Evolutionary conservation across 306 rosid species (phyloP).

Genomic region (Castanea sativa): DNA sequence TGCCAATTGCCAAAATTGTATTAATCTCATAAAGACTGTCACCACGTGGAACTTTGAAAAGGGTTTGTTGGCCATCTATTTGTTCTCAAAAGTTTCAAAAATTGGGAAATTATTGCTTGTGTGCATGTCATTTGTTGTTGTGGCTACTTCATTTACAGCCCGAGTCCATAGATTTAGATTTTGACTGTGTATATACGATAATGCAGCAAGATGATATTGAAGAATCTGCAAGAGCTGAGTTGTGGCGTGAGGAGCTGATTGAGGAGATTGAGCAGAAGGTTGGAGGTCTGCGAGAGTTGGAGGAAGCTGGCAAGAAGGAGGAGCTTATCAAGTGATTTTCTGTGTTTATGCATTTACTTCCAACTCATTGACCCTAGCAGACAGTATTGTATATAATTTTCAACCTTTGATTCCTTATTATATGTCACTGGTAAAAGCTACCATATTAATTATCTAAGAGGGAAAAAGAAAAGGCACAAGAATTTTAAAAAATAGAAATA

Average conservation of each 20-base stretch:
- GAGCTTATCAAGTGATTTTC: conserved; percentile 29
- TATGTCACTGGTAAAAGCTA: background rate
- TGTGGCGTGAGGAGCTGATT: conserved; percentile 80
- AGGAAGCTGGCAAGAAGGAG: conserved; percentile 69
- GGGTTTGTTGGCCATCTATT: background rate
- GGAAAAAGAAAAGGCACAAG: background rate
- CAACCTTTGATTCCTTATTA: background rate
- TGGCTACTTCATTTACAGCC: too few species aligned
- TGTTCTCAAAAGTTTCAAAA: background rate
- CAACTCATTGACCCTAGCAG: background rate
- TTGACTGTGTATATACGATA: background rate
- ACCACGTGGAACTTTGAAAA: background rate
- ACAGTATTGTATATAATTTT: background rate
- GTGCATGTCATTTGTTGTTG: background rate
- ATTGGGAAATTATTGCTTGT: background rate
- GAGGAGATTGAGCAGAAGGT: conserved; percentile 89
- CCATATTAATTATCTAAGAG: background rate
- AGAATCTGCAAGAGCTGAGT: conserved; percentile 70
- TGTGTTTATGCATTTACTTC: background rate
- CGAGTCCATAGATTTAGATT: too few species aligned
- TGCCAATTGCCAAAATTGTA: background rate
- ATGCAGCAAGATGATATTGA: conserved; percentile 82
- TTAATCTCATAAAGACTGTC: too few species aligned
- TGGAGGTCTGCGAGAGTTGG: conserved; percentile 74
- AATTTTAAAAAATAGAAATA: background rate